Evolutionary conservation across 1,284 basidiomycete genomes (phyloP).

Genomic region (Austroboletus niveus): DNA sequence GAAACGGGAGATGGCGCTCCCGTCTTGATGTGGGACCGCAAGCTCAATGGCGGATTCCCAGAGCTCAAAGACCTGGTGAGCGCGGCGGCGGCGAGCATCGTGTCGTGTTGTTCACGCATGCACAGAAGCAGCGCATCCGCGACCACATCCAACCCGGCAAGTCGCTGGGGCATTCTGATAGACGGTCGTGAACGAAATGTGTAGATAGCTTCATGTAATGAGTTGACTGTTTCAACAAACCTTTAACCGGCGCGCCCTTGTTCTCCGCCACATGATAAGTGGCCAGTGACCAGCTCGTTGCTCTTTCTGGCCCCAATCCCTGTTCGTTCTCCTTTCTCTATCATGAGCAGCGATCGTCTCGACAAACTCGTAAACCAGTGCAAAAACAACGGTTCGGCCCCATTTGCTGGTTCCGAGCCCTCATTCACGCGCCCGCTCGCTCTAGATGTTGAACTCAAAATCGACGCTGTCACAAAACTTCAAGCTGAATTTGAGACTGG

Average conservation of each 20-base stretch:
- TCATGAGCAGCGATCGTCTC: conserved; percentile 55
- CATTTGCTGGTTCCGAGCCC: neutral
- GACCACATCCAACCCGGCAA: conserved; percentile 77
- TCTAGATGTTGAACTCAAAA: conserved; percentile 73
- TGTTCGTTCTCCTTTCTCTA: conserved; percentile 14
- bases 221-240: no score
- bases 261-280: conserved; percentile 20
- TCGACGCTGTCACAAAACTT: conserved; percentile 75
- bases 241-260: neutral
- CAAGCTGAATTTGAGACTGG: conserved; percentile 70
- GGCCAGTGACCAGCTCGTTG: no score
- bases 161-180: conserved; percentile 83
- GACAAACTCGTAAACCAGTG: conserved; percentile 66
- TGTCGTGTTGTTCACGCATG: conserved; percentile 4
- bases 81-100: conserved; percentile 7
- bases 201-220: conserved; percentile 2
- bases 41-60: conserved; percentile 87
- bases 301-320: conserved; percentile 8
- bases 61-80: conserved; percentile 81
- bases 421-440: conserved; percentile 7
- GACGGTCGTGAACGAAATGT: conserved; percentile 15
- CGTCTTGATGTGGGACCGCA: conserved; percentile 72
- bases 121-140: conserved; percentile 83
- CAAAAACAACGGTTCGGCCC: conserved; percentile 61
- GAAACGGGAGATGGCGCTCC: conserved; percentile 39